Evolutionary conservation across 805 yeast species (phyloP), one percentile per base, ranked within the genome.

Genomic region (Saturnispora saitoi): DNA sequence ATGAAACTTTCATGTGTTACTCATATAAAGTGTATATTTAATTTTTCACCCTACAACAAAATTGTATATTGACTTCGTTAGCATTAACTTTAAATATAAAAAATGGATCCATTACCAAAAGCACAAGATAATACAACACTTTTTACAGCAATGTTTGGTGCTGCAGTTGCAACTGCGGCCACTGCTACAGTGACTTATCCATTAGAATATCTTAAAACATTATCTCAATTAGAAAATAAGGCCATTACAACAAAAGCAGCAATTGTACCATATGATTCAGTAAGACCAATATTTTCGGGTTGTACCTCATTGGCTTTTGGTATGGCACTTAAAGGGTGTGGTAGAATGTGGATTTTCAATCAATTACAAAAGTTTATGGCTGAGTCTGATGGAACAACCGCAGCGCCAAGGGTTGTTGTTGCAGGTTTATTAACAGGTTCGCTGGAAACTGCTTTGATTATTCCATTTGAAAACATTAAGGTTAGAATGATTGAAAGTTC

Each of bases 401-500:
- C 82, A 7, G 95, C 95, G 1, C 91, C 95, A 9, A 73, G 88
- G 57, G 75, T 87, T 37, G 85, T 87, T 7, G 80, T 85, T 50
- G 96, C 96, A 3, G 96, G 95, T 9, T 56, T 77, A 54, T 76
- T 87, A 70, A 85, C 95, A 4, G 98, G 95, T 2, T 72, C 84
- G 49, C 68, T 82, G 40, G 98, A 93, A 63, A 81, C 95, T 2
- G 54, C 89, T 31, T 77, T 85, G 73, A 78, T 91, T 20, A 85
- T 93, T 17, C 99, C 98, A 0, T 90, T 91, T 62, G 99, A 91
- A 60, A 86, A 83, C 58, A 72, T 88, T 55, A 88, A 88, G 60
- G 81, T 85, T 2, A 73, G 83, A 8, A 77, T 86, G 86, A 81
- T 88, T 52, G 95, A 87, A 58, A 81, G 83, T 59, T 71, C 81